Conservation (phyloP, 1,139 yeast genomes). For the Protomyces arabidopsidicola region DNA sequence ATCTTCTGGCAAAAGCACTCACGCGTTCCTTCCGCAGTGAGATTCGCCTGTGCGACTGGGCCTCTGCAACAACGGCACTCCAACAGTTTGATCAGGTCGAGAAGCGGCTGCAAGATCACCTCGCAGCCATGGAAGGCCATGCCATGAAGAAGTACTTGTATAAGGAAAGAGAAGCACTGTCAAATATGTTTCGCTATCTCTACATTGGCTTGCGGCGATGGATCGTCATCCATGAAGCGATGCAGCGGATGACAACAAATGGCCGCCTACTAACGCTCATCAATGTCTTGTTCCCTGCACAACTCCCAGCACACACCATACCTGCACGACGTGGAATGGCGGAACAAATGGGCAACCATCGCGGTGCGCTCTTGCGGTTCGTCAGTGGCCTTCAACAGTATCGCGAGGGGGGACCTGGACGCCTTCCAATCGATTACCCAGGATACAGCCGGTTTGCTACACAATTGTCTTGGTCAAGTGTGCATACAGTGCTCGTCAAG, state of each 20-base stretch:
- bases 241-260: background rate
- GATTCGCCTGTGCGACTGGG: background rate
- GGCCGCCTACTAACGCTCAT: background rate
- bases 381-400: background rate
- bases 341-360: background rate
- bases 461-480: slow-evolving; percentile 1
- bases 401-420: background rate
- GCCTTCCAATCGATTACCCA: background rate
- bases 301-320: background rate
- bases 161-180: background rate
- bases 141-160: background rate
- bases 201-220: slow-evolving; percentile 4
- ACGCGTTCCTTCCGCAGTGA: slow-evolving; percentile 2
- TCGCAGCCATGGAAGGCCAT: background rate
- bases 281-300: background rate
- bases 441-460: background rate
- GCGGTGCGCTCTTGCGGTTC: background rate
- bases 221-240: background rate
- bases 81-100: slow-evolving; percentile 10
- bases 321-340: background rate
- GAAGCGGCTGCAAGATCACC: background rate
- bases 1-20: slow-evolving; percentile 10
- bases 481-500: slow-evolving; percentile 3
- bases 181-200: background rate
- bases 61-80: slow-evolving; percentile 2